Conservation (phyloP, 305 asterid species). For the Solanum hybrid region DNA sequence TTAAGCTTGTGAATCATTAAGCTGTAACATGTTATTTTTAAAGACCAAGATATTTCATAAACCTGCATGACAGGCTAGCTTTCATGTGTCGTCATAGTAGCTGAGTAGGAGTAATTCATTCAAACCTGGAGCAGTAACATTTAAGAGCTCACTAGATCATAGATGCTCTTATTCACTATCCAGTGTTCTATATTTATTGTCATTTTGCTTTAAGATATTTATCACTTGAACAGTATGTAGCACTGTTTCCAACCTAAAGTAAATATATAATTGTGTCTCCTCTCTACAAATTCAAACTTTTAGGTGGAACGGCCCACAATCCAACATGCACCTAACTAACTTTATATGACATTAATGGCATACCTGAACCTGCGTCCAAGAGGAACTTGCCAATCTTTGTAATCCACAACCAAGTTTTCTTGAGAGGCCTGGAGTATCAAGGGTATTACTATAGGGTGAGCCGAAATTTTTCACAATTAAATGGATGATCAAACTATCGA, state of each 20-base stretch:
- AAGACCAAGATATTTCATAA: background rate
- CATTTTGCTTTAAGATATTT: background rate
- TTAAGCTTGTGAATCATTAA: background rate
- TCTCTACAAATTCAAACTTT: background rate
- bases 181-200: background rate
- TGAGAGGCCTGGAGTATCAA: conserved; percentile 61
- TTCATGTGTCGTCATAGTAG: background rate
- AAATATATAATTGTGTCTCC: background rate
- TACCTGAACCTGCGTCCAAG: conserved; percentile 97
- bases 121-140: background rate
- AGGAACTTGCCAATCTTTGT: conserved; percentile 98
- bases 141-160: background rate
- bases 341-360: conserved; percentile 9
- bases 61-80: background rate
- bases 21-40: background rate
- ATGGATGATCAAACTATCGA: background rate
- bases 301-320: background rate
- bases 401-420: conserved; percentile 72
- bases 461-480: background rate
- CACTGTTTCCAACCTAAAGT: background rate
- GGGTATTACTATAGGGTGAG: background rate
- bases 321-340: background rate
- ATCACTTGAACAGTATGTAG: background rate
- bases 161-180: background rate
- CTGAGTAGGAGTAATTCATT: background rate